phyloP scores from a whole-genome alignment of 2,329 filamentous ascomycete species.

The Colletotrichum melonis region DNA sequence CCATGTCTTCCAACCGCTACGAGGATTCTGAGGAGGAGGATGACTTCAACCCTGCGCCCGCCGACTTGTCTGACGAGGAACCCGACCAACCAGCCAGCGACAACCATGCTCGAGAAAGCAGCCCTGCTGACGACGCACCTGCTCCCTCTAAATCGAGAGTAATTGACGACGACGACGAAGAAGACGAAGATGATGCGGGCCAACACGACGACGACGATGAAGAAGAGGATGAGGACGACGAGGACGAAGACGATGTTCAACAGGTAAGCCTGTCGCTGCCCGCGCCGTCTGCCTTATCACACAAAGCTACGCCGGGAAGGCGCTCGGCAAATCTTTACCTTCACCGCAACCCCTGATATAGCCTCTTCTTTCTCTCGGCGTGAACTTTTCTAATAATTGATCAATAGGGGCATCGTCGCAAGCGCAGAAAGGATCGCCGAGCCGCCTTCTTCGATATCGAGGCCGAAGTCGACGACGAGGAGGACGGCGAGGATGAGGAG shows the following conservation, averaged over 20 bases:
- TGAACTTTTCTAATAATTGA: background rate
- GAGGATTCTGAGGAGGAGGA: constrained; percentile 82
- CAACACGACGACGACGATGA: constrained; percentile 49
- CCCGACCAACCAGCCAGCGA: constrained; percentile 57
- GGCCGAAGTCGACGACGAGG: constrained; percentile 96
- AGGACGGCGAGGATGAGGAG: constrained; percentile 88
- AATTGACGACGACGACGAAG: constrained; percentile 50
- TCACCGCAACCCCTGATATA: background rate
- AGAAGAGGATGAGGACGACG: constrained; percentile 54
- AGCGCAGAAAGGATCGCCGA: constrained; percentile 81
- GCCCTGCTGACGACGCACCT: constrained; percentile 53
- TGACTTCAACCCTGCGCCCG: constrained; percentile 88
- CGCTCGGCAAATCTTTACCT: background rate
- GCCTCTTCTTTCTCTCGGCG: background rate
- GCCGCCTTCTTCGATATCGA: constrained; percentile 97
- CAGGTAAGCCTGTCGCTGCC: constrained; percentile 55
- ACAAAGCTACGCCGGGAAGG: background rate
- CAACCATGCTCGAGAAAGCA: constrained; percentile 47
- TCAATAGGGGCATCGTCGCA: constrained; percentile 75
- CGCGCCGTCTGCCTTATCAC: background rate
- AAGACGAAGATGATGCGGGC: constrained; percentile 53
- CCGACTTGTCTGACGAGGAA: constrained; percentile 79
- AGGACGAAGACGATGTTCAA: constrained; percentile 76
- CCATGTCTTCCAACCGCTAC: constrained; percentile 62
- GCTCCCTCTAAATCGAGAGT: constrained; percentile 36